Conservation (phyloP, 169 alveolate genomes). For the Eimeria acervulina region DNA sequence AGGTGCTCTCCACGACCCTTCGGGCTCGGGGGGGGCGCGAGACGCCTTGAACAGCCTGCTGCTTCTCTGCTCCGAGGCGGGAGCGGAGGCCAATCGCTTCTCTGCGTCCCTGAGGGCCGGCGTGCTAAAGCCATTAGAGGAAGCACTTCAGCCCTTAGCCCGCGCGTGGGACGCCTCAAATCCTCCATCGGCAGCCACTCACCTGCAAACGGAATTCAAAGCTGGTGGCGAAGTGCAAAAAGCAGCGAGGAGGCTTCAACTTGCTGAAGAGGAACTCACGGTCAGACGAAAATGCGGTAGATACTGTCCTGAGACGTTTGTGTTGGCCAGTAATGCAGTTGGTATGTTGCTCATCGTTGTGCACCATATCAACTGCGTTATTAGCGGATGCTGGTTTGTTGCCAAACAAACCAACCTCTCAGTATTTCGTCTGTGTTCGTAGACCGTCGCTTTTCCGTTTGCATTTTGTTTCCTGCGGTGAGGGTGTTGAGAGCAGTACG, state of each 20-base stretch:
- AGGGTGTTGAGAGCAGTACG: neutral
- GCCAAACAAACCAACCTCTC: no score
- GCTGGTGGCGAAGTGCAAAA: slow-evolving; percentile 76
- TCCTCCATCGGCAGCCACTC: neutral
- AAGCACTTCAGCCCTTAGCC: slow-evolving; percentile 38
- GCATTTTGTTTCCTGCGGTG: neutral
- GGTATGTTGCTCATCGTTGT: neutral
- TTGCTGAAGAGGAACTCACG: slow-evolving; percentile 81
- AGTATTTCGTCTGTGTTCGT: neutral
- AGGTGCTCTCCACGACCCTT: neutral
- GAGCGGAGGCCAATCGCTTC: slow-evolving; percentile 79
- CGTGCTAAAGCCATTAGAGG: slow-evolving; percentile 73
- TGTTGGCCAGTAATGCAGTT: neutral
- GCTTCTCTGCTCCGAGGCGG: slow-evolving; percentile 75
- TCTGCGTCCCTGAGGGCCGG: slow-evolving; percentile 43
- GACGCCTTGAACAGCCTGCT: slow-evolving; percentile 70
- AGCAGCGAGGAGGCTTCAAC: slow-evolving; percentile 80
- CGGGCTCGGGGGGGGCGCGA: slow-evolving; percentile 58
- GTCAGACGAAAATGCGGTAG: slow-evolving; percentile 19
- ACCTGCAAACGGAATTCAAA: neutral
- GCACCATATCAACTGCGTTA: no score
- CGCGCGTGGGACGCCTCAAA: slow-evolving; percentile 45
- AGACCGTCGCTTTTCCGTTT: neutral
- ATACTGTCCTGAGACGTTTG: neutral
- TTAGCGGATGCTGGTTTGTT: no score